phyloP scores from a whole-genome alignment of 768 basidiomycete species.

The Sporobolomyces pararoseus region DNA sequence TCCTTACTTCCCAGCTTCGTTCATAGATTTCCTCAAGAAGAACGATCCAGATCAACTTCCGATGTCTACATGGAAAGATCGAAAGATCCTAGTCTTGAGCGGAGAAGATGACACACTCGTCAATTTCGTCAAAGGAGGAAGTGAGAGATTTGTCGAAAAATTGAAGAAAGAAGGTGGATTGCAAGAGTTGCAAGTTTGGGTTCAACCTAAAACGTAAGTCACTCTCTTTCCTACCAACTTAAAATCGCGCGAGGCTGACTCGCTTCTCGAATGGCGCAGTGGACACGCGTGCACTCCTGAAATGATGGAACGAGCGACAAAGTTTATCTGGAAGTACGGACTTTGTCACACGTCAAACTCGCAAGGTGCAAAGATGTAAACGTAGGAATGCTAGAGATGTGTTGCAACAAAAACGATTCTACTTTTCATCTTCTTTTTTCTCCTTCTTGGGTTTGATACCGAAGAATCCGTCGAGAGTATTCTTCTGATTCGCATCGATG shows the following conservation, averaged over 20 bases:
- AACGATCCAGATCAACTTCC: constrained; percentile 9
- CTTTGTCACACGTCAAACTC: neutral
- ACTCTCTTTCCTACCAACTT: neutral
- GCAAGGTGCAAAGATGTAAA: constrained; percentile 1
- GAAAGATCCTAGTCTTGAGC: constrained; percentile 68
- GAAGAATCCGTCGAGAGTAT: constrained; percentile 31
- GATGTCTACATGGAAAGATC: constrained; percentile 51
- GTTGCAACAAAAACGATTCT: neutral
- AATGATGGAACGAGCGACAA: constrained; percentile 57
- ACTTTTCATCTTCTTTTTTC: neutral
- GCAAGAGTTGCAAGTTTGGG: constrained; percentile 17
- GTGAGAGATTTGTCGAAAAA: constrained; percentile 58
- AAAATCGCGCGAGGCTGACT: neutral
- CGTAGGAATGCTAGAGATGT: neutral
- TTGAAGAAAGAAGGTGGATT: constrained; percentile 12
- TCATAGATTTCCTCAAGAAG: constrained; percentile 6
- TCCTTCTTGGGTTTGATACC: constrained; percentile 2
- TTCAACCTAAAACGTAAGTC: constrained; percentile 33
- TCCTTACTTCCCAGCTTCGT: constrained; percentile 24
- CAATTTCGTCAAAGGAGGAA: constrained; percentile 53
- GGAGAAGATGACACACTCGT: constrained; percentile 66
- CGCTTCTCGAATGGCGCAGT: too few species aligned
- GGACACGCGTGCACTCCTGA: constrained; percentile 63
- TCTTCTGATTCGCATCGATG: constrained; percentile 33
- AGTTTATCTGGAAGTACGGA: constrained; percentile 45